Conservation (phyloP, 495 filamentous ascomycete genomes). For the Neurospora discreta region DNA sequence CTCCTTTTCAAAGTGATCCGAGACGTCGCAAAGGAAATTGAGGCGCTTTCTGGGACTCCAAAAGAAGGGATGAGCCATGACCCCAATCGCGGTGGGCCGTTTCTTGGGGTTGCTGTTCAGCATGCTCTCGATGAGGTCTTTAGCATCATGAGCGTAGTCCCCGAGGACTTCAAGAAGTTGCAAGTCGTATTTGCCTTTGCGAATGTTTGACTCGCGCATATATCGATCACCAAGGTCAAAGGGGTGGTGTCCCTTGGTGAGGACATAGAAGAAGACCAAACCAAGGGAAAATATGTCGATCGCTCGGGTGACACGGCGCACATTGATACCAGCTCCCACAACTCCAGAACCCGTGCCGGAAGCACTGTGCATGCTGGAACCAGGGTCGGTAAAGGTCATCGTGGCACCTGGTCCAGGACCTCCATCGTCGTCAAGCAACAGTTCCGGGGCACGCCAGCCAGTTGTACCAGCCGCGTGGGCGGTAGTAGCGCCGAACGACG, state of each 20-base stretch:
- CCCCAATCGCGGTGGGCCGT: slow-evolving; percentile 60
- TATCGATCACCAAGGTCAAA: slow-evolving; percentile 89
- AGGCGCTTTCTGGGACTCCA: slow-evolving; percentile 82
- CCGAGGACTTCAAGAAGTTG: slow-evolving; percentile 58
- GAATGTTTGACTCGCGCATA: slow-evolving; percentile 93
- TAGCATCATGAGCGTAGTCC: slow-evolving; percentile 75
- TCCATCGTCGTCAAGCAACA: slow-evolving; percentile 67
- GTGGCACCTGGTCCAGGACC: slow-evolving; percentile 17
- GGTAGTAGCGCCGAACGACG: slow-evolving; percentile 87
- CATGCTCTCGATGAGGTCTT: slow-evolving; percentile 79
- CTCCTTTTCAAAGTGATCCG: slow-evolving; percentile 91
- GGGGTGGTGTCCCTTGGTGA: slow-evolving; percentile 83
- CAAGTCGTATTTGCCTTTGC: slow-evolving; percentile 71
- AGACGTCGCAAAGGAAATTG: slow-evolving; percentile 83
- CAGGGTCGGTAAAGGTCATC: slow-evolving; percentile 23
- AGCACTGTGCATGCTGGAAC: slow-evolving; percentile 33
- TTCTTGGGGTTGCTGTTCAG: slow-evolving; percentile 56
- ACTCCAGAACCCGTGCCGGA: slow-evolving; percentile 25
- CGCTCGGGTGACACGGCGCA: slow-evolving; percentile 74
- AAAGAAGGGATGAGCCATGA: slow-evolving; percentile 93
- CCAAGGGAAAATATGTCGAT: slow-evolving; percentile 96
- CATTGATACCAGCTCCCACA: slow-evolving; percentile 26
- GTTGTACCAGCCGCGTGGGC: slow-evolving; percentile 88
- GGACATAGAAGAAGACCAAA: slow-evolving; percentile 91
- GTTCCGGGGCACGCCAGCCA: slow-evolving; percentile 92